Evolutionary conservation across 345 rosid species (phyloP), one percentile per base, ranked within the genome.

Genomic region (Carallia brachiata): DNA sequence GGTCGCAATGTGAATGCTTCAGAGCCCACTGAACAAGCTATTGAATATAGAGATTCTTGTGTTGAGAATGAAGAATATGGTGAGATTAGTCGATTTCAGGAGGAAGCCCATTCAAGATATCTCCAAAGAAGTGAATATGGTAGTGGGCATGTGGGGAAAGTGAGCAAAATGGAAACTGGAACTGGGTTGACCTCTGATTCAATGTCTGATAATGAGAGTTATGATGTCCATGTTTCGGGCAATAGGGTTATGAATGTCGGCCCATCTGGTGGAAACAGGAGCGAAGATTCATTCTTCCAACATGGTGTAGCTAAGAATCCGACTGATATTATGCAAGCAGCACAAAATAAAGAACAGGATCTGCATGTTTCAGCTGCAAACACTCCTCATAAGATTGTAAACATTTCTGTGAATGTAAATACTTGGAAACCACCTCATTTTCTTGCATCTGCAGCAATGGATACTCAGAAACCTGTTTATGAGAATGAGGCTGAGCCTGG

Each of bases 341-440:
- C 70, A 27, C 61, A 75, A 71, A 75, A 54, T 67, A 77, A 69
- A 62, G 75, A 79, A 70, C 73, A 70, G 68, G 75, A 68, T 73
- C 81, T 70, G 69, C 73, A 77, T 69, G 63, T 69, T 72, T 63
- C 69, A 9, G 83, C 83, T 53, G 75, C 71, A 70, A 81, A 72
- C 70, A 67, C 70, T 68, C 77, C 85, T 63, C 83, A 63, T 44
- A 86, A 73, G 76, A 73, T 58, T 52, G 84, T 67, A 28, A 86
- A 66, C 77, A 65, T 79, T 69, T 77, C 90, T 36, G 83, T 71
- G 18, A 81, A 86, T 81, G 73, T 80, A 63, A 83, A 80, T 76
- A 70, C 84, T n/a, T 82, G 91, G 87, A 88, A 81, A 67, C 80
- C 72, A 47, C 69, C 78, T 75, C 84, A 67, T 63, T 78, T 64